Evolutionary conservation across 805 yeast species (phyloP), one percentile per base, ranked within the genome.

Genomic region (Ogataea paradorogensis): DNA sequence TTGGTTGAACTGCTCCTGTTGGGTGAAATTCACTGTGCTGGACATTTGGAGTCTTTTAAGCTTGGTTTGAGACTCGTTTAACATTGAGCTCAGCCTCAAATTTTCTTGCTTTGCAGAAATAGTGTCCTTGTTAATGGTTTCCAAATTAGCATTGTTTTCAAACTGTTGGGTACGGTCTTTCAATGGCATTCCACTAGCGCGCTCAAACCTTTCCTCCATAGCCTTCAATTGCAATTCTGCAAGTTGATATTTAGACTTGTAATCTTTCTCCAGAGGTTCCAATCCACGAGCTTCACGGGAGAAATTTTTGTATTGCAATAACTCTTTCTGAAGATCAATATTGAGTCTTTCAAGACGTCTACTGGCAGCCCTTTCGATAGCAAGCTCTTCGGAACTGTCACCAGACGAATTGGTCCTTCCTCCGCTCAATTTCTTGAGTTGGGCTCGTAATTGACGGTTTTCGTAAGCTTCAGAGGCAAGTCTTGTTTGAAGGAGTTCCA

Each of bases 381-480:
- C 45, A 9, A 61, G 47, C 35, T 56, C 53, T 11, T 34, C 35
- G n/a, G 42, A 27, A n/a, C 33, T 22, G 15, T 28, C 34, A 4
- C 13, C 21, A 2, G 26, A 5, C 1, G 24, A 23, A 8, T n/a
- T 5, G 4, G 9, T 18, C n/a, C 31, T 28, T 4, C 30, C 47
- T 7, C 33, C 47, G 13, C 42, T 61, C 21, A 71, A 36, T 29
- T 65, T 69, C 23, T 64, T 63, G 4, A 76, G 38, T 30, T 69
- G 70, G 9, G 73, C 70, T 31, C 62, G 67, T 45, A 69, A 53
- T 35, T 63, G 74, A 52, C 74, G 78, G 43, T 71, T 75, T 39
- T 78, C 83, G 46, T 76, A 75, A 6, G 80, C 69, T 35, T 79
- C 82, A n/a, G 82, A 70, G 2, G 83, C 81, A n/a, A 80, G 56